Conservation (phyloP, 192 early-diverging fungal genomes). For the Diversispora eburnea region DNA sequence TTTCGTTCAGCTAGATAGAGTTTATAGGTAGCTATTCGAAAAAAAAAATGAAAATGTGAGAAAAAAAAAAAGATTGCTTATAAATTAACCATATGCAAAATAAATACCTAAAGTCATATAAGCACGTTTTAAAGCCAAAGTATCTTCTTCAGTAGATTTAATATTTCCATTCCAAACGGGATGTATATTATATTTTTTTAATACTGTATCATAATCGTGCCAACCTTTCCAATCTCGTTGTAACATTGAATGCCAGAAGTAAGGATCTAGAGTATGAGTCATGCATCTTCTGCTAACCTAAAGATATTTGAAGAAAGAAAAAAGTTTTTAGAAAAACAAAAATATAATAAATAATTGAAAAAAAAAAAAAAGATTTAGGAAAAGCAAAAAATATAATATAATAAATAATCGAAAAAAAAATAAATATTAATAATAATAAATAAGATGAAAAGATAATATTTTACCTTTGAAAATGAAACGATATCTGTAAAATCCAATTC, state of each 20-base stretch:
- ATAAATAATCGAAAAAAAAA: no score
- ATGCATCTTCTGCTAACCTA: not conserved
- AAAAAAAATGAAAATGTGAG: not conserved
- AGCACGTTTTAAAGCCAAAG: not conserved
- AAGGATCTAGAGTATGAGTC: not conserved
- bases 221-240: not conserved
- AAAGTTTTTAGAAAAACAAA: no score
- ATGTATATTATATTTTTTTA: not conserved
- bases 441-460: not conserved
- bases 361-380: no score
- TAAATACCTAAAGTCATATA: not conserved
- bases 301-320: not conserved
- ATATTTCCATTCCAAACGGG: not conserved
- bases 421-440: no score
- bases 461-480: not conserved
- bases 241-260: not conserved
- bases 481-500: not conserved
- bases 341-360: no score
- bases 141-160: not conserved
- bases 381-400: no score
- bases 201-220: not conserved
- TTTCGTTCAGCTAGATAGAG: not conserved
- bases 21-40: not conserved
- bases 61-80: not conserved
- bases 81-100: no score